Evolutionary conservation across 768 basidiomycete genomes (phyloP).

Genomic region (Royoungia palumana): DNA sequence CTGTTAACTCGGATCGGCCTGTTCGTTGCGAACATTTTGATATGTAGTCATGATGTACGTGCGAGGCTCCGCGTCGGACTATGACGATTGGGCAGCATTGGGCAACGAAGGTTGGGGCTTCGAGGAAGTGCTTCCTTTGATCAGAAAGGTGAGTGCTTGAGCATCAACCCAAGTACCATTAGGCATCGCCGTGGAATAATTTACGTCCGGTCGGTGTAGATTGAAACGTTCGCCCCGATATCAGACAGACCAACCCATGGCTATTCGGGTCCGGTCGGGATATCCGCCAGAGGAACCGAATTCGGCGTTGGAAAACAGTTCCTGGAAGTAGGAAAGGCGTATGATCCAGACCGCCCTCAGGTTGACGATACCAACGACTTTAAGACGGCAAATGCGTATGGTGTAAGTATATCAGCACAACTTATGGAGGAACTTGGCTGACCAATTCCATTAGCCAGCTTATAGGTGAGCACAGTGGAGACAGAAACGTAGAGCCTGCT

Average conservation of each 20-base stretch:
- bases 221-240: constrained; percentile 35
- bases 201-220: constrained; percentile 29
- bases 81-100: constrained; percentile 54
- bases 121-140: constrained; percentile 51
- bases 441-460: constrained; percentile 6
- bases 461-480: constrained; percentile 18
- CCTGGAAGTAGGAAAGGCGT: constrained; percentile 42
- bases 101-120: constrained; percentile 63
- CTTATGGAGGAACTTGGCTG: background rate
- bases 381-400: constrained; percentile 23
- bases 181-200: background rate
- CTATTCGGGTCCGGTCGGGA: constrained; percentile 30
- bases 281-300: constrained; percentile 16
- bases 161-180: background rate
- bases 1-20: background rate
- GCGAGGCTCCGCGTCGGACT: constrained; percentile 59
- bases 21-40: background rate
- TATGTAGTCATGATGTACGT: constrained; percentile 47
- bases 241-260: constrained; percentile 36
- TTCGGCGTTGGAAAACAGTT: constrained; percentile 37
- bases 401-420: constrained; percentile 11
- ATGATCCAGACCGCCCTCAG: constrained; percentile 45
- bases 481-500: background rate
- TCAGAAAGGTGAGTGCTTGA: constrained; percentile 52
- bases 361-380: constrained; percentile 51